Conservation (phyloP, 352 stramenopile genomes). For the Phytophthora sp. region DNA sequence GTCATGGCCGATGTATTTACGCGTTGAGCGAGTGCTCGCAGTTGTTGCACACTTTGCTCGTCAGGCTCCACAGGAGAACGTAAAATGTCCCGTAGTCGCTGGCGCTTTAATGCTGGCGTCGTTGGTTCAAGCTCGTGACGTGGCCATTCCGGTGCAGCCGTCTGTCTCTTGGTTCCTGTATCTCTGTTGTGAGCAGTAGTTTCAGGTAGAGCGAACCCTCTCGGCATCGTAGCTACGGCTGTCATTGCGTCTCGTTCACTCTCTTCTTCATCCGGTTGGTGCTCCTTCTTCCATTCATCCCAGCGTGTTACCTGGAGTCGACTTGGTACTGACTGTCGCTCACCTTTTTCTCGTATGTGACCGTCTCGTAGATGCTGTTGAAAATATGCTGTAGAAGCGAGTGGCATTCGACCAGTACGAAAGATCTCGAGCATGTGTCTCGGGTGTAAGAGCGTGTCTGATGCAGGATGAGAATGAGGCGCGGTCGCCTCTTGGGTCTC, state of each 20-base stretch:
- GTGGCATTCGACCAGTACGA: constrained; percentile 66
- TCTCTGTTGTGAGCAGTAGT: not conserved
- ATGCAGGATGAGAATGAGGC: constrained; percentile 12
- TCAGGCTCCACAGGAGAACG: constrained; percentile 63
- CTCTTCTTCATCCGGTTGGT: constrained; percentile 23
- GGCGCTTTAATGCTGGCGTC: constrained; percentile 64
- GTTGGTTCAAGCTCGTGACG: constrained; percentile 5
- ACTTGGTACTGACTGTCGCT: constrained; percentile 13
- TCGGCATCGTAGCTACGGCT: constrained; percentile 15
- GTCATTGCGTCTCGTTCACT: constrained; percentile 30
- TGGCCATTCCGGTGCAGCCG: constrained; percentile 2
- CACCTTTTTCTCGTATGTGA: constrained; percentile 10
- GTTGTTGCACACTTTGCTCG: constrained; percentile 44
- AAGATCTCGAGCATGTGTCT: constrained; percentile 81
- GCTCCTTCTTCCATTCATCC: constrained; percentile 47
- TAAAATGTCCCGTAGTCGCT: constrained; percentile 69
- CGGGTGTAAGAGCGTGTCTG: constrained; percentile 50
- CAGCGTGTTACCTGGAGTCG: constrained; percentile 45
- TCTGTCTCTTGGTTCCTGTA: constrained; percentile 1
- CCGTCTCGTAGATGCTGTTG: constrained; percentile 46
- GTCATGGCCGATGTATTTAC: constrained; percentile 60
- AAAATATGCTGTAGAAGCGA: constrained; percentile 65
- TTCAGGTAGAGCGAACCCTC: not conserved
- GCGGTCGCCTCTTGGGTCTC: not conserved
- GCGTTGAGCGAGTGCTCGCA: constrained; percentile 49